Evolutionary conservation across 1,139 yeast genomes (phyloP), one percentile per base, ranked within the genome.

Genomic region (Candida glucosophila): DNA sequence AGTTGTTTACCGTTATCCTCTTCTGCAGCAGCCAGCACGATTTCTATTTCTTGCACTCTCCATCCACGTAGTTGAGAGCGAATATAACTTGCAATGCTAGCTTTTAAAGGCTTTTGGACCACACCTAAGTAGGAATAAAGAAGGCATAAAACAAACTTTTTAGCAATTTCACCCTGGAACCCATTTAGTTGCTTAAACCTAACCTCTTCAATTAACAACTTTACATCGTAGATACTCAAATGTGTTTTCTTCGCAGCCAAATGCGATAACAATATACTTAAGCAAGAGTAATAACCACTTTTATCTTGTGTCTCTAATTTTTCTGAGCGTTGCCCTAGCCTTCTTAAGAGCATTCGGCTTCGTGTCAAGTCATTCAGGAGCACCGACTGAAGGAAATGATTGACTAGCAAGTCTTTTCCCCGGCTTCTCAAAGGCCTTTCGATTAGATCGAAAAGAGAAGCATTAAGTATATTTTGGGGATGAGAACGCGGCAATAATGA

Each of bases 261-360:
- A 19, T 29, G 29, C 5, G 37, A 13, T 12, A 40, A 22, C 9
- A 40, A 30, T 5, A 43, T 29, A 12, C 24, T 22, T 14, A 42
- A 29, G 17, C 44, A 41, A 3, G 48, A 42, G 14, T 28, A 35
- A 25, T 39, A 43, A 14, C 25, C 31, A 14, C 33, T 33, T 5
- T 33, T 21, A 4, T 34, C 20, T 6, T 22, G 22, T 6, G 14
- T 11, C 10, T 17, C 24, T 16, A 13, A 7, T 19, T 19, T 19
- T n/a, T 7, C 12, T 19, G 21, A n/a, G n/a, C n/a, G n/a, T n/a
- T n/a, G n/a, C n/a, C n/a, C n/a, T n/a, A n/a, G n/a, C n/a, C n/a
- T n/a, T n/a, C n/a, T n/a, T n/a, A 31, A 23, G 14, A 29, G 15
- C 8, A 22, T 12, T 5, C 25, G 25, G n/a, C 32, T 19, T 17